These are phyloP conservation scores for Cladosporium sphaerospermum DNA, from an alignment of 2,329 filamentous ascomycete genomes.

Conservation along the genomic window DNA sequence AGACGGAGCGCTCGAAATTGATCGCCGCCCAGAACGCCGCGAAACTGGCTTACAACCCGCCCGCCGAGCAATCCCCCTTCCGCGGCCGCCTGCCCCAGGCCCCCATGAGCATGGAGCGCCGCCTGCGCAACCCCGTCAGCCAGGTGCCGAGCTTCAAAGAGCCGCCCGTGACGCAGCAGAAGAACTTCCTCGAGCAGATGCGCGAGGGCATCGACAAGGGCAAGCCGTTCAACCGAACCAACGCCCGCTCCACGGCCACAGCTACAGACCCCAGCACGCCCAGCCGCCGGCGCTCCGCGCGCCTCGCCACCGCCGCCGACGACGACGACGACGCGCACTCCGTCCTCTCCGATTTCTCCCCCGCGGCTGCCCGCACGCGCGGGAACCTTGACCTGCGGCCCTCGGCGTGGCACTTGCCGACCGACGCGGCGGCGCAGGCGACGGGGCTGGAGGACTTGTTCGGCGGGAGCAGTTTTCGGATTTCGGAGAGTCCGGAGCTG, in stretches of 20 bases:
- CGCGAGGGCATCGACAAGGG: constrained; percentile 20
- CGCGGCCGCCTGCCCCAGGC: constrained; percentile 65
- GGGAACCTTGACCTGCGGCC: constrained; percentile 17
- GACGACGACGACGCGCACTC: constrained; percentile 14
- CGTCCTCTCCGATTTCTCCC: constrained; percentile 16
- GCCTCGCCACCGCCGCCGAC: neutral
- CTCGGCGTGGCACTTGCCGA: constrained; percentile 15
- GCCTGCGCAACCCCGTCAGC: constrained; percentile 56
- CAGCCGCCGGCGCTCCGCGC: neutral
- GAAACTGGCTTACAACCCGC: constrained; percentile 18
- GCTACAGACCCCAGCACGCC: neutral
- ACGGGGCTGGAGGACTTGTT: constrained; percentile 24
- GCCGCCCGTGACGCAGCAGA: constrained; percentile 39
- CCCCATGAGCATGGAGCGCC: constrained; percentile 59
- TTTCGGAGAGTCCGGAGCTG: constrained; percentile 13
- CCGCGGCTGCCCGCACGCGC: constrained; percentile 18
- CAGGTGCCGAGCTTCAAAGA: constrained; percentile 46
- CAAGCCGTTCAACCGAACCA: constrained; percentile 12
- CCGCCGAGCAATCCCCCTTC: constrained; percentile 50
- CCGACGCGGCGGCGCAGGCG: constrained; percentile 9
- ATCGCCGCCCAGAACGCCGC: constrained; percentile 12
- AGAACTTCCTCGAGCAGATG: constrained; percentile 47
- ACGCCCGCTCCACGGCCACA: neutral
- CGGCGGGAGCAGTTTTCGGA: constrained; percentile 17
- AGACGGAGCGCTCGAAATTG: constrained; percentile 9